Evolutionary conservation across 441 rosid species (phyloP).

Genomic region (Pelargonium cotyledonis): DNA sequence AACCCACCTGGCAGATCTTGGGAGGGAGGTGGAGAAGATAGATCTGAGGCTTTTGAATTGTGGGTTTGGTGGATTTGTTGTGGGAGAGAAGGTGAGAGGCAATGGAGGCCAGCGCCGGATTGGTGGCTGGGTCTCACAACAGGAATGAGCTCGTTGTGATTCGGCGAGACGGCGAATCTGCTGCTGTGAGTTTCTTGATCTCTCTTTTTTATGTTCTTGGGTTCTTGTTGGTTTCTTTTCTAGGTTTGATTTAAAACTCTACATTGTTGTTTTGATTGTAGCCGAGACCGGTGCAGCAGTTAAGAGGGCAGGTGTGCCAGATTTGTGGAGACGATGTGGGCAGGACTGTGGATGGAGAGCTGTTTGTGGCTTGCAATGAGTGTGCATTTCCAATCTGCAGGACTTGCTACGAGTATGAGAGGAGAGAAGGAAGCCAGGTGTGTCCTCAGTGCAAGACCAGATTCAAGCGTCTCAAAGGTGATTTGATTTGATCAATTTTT

Average conservation of each 20-base stretch:
- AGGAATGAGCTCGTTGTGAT: slow-evolving; percentile 41
- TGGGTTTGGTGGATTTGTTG: background rate
- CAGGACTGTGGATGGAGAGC: slow-evolving; percentile 37
- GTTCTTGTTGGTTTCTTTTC: background rate
- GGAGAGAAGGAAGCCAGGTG: slow-evolving; percentile 42
- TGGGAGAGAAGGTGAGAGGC: background rate
- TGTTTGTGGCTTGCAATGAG: slow-evolving; percentile 46
- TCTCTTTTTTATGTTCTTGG: background rate
- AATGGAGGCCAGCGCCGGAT: slow-evolving; percentile 36
- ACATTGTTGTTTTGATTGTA: slow-evolving; percentile 2
- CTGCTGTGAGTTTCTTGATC: slow-evolving; percentile 21
- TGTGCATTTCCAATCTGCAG: slow-evolving; percentile 49
- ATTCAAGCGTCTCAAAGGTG: slow-evolving; percentile 52
- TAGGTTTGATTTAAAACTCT: too few species aligned
- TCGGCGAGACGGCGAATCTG: slow-evolving; percentile 27
- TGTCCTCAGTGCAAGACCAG: slow-evolving; percentile 57
- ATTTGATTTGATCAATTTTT: background rate
- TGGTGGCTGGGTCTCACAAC: slow-evolving; percentile 43
- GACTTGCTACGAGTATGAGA: slow-evolving; percentile 52
- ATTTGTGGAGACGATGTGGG: slow-evolving; percentile 49
- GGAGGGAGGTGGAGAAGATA: background rate
- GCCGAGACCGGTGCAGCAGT: slow-evolving; percentile 23
- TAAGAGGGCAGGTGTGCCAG: slow-evolving; percentile 35
- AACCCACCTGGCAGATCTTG: background rate
- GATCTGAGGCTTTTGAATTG: background rate